Base-by-base conservation (phyloP, 805 yeast species). In the Saccharomycopsis sp. region DNA sequence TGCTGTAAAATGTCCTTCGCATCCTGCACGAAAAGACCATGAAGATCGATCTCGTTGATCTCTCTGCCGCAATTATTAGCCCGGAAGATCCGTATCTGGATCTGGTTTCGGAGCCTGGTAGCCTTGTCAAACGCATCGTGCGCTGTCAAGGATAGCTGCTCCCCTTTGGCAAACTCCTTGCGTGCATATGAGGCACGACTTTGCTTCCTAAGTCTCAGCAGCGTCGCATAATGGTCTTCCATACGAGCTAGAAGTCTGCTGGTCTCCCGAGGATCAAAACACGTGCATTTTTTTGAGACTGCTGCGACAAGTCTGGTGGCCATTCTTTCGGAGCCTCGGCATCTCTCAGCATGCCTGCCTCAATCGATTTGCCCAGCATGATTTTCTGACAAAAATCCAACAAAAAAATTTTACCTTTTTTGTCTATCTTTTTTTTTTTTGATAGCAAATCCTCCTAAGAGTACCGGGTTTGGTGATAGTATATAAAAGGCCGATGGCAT, bases 11-110 rank as follows among this genome's bases (percentile, higher is more conserved):
- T 82, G 68, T 82, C 86, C 62, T 82, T 82, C 3, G 97, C 97
- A 73, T 93, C 99, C 68, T 85, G 86, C 17, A 93, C 94, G 65
- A 78, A 92, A 34, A 93, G 74, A 0, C 99, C 99, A 71, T 93
- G 99, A 56, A 93, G 76, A 73, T 93, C 98, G 62, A 93, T 90
- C 71, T 93, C 98, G 70, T 90, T 86, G 23, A 44, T 17, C 19
- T n/a, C 19, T 44, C 19, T 17, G 5, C 22, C 22, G 20, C 49
- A 44, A 17, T 44, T 44, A 44, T 44, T 44, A 17, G 22, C 22
- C 22, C 22, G 12, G 22, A 44, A 44, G 5, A 44, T 19, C 49
- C 49, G 3, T 17, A 17, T 44, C 12, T 44, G 49, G 12, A 44
- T 44, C 12, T 44, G 9, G 22, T 44, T 19, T 44, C 49, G 19